These are phyloP conservation scores for Saccharomycopsis synnaedendra DNA, from an alignment of 805 yeast species.

Conservation along the genomic window DNA sequence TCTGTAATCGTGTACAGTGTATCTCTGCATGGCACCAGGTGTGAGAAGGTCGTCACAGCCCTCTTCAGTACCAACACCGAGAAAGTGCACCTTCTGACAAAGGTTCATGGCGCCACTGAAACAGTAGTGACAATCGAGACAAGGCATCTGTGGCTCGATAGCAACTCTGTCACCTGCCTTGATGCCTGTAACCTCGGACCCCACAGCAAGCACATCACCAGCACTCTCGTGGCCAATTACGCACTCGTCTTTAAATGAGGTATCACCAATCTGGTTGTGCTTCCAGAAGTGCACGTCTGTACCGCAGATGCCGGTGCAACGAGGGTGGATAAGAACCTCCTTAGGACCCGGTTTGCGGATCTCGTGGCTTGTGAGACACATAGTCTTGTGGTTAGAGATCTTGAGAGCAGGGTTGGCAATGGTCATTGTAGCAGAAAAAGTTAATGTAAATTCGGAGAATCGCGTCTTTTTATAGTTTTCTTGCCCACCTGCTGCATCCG, in stretches of 20 bases:
- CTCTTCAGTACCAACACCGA: slow-evolving; percentile 26
- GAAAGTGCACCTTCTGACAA: slow-evolving; percentile 28
- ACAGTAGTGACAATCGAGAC: slow-evolving; percentile 30
- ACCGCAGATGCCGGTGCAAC: slow-evolving; percentile 67
- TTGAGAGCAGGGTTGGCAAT: slow-evolving; percentile 11
- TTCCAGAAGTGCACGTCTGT: slow-evolving; percentile 62
- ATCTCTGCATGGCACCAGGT: slow-evolving; percentile 31
- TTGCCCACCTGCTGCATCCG: background rate
- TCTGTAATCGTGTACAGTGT: slow-evolving; percentile 23
- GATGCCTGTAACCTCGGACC: slow-evolving; percentile 33
- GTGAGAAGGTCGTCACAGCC: slow-evolving; percentile 7
- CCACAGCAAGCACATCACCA: slow-evolving; percentile 37
- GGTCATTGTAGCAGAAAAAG: background rate
- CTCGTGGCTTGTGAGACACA: slow-evolving; percentile 7
- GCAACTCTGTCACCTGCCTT: slow-evolving; percentile 38
- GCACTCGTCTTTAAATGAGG: slow-evolving; percentile 25
- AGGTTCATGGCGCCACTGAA: slow-evolving; percentile 30
- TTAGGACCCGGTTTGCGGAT: slow-evolving; percentile 20
- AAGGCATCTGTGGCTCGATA: slow-evolving; percentile 45
- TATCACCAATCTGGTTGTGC: slow-evolving; percentile 51
- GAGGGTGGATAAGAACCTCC: slow-evolving; percentile 43
- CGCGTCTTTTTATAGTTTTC: background rate
- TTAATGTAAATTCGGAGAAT: background rate
- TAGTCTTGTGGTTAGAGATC: slow-evolving; percentile 13
- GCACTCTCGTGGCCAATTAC: slow-evolving; percentile 35